These are phyloP conservation scores for Dipteronia dyeriana DNA, from an alignment of 345 rosid species.

Conservation along the genomic window DNA sequence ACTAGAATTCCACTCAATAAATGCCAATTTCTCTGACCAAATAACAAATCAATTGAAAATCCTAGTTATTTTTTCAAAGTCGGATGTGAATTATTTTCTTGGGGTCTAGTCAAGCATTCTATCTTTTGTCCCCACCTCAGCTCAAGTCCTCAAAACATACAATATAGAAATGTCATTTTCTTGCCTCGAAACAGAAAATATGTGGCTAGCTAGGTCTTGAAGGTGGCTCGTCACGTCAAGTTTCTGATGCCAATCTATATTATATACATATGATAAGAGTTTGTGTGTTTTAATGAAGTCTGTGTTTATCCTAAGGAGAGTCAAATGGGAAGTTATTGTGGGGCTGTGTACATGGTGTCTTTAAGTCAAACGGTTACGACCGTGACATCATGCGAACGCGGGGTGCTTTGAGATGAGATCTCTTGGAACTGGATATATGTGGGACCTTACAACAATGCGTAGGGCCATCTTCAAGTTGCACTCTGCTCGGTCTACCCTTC, in stretches of 20 bases:
- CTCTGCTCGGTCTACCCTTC: background rate
- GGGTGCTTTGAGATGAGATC: conserved; percentile 25
- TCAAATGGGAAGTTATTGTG: conserved; percentile 21
- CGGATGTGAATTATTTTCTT: conserved; percentile 6
- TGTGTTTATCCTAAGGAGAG: conserved; percentile 4
- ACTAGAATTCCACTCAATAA: conserved; percentile 8
- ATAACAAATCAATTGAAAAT: conserved; percentile 13
- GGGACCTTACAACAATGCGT: background rate
- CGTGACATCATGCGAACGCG: conserved; percentile 48
- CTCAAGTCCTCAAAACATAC: background rate
- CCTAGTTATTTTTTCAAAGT: conserved; percentile 7
- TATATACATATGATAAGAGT: background rate
- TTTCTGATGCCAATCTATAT: background rate
- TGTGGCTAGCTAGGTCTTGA: background rate
- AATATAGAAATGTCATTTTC: background rate
- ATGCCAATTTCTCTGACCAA: conserved; percentile 1
- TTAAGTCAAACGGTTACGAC: conserved; percentile 60
- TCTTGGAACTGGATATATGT: background rate
- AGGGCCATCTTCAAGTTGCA: background rate
- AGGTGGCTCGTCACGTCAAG: background rate
- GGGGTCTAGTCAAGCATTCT: conserved; percentile 8
- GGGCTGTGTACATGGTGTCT: conserved; percentile 23
- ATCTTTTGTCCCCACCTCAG: conserved; percentile 6
- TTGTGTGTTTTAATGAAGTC: background rate
- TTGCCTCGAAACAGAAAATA: background rate